Evolutionary conservation across 768 basidiomycete genomes (phyloP).

Genomic region (Guyanaporus albipodus): DNA sequence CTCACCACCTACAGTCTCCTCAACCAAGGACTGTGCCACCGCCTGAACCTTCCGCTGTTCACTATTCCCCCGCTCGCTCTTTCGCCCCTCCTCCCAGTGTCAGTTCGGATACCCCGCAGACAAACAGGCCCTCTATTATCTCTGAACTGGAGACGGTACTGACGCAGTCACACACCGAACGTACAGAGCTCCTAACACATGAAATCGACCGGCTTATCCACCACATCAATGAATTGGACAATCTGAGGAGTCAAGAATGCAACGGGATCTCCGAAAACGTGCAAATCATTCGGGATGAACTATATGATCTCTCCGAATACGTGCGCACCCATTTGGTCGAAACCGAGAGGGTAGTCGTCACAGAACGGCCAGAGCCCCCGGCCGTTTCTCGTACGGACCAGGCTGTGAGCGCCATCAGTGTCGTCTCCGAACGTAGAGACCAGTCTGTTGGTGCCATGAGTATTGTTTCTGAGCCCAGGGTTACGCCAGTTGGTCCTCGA

Average conservation of each 20-base stretch:
- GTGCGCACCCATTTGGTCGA: slow-evolving; percentile 40
- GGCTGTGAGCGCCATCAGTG: slow-evolving; percentile 43
- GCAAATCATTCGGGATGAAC: slow-evolving; percentile 62
- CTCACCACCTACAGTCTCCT: slow-evolving; percentile 23
- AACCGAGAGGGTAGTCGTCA: slow-evolving; percentile 16
- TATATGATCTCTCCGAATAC: slow-evolving; percentile 58
- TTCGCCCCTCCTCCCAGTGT: slow-evolving; percentile 44
- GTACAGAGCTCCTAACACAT: slow-evolving; percentile 43
- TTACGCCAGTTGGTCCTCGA: slow-evolving; percentile 25
- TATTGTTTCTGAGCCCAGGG: slow-evolving; percentile 32
- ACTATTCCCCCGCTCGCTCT: slow-evolving; percentile 31
- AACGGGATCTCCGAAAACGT: slow-evolving; percentile 65
- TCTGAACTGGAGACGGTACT: slow-evolving; percentile 42
- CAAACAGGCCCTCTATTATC: slow-evolving; percentile 46
- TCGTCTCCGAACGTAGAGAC: slow-evolving; percentile 38
- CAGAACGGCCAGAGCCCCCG: slow-evolving; percentile 11
- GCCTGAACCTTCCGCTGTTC: slow-evolving; percentile 27
- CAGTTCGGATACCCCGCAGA: slow-evolving; percentile 47
- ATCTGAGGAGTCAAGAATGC: slow-evolving; percentile 57
- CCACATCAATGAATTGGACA: slow-evolving; percentile 61
- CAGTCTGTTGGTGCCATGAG: slow-evolving; percentile 45
- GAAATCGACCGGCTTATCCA: slow-evolving; percentile 50
- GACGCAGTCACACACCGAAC: slow-evolving; percentile 37
- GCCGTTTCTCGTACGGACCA: slow-evolving; percentile 34
- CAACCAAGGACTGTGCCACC: slow-evolving; percentile 31